Conservation (phyloP, 306 rosid genomes). For the Gastrolobium bilobum region DNA sequence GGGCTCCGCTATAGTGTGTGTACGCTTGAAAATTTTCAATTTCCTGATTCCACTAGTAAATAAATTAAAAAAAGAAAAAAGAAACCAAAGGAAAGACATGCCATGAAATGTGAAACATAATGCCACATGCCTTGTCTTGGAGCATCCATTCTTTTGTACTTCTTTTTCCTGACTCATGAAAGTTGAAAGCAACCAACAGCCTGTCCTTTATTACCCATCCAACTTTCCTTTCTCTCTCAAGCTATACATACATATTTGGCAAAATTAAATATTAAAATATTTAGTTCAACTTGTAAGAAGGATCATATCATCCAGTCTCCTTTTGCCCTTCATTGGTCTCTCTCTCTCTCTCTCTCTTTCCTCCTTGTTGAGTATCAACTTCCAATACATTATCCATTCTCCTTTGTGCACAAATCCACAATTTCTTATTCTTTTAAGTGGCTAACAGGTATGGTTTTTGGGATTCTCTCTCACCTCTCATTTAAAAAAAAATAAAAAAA, state of each 20-base stretch:
- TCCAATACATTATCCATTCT: slow-evolving; percentile 47
- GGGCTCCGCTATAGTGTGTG: neutral
- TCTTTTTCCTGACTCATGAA: slow-evolving; percentile 59
- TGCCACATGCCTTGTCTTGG: slow-evolving; percentile 80
- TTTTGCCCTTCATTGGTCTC: slow-evolving; percentile 45
- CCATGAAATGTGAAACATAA: slow-evolving; percentile 90
- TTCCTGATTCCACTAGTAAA: neutral
- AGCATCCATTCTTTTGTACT: slow-evolving; percentile 73
- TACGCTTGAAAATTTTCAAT: neutral
- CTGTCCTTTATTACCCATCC: slow-evolving; percentile 62
- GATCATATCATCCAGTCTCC: slow-evolving; percentile 43
- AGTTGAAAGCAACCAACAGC: slow-evolving; percentile 77
- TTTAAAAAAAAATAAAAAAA: neutral
- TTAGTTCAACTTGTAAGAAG: slow-evolving; percentile 20
- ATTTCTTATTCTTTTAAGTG: slow-evolving; percentile 50
- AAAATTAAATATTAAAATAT: slow-evolving; percentile 41
- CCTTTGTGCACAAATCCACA: slow-evolving; percentile 52
- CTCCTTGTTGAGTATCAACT: slow-evolving; percentile 5
- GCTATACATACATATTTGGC: slow-evolving; percentile 43
- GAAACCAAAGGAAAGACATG: slow-evolving; percentile 65
- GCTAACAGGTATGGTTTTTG: slow-evolving; percentile 55
- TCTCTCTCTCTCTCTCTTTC: neutral
- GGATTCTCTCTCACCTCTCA: slow-evolving; percentile 49
- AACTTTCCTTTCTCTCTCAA: slow-evolving; percentile 47
- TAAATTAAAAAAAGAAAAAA: neutral